Evolutionary conservation across 2,329 filamentous ascomycete genomes (phyloP).

Genomic region (Emmonsiellopsis sp.): DNA sequence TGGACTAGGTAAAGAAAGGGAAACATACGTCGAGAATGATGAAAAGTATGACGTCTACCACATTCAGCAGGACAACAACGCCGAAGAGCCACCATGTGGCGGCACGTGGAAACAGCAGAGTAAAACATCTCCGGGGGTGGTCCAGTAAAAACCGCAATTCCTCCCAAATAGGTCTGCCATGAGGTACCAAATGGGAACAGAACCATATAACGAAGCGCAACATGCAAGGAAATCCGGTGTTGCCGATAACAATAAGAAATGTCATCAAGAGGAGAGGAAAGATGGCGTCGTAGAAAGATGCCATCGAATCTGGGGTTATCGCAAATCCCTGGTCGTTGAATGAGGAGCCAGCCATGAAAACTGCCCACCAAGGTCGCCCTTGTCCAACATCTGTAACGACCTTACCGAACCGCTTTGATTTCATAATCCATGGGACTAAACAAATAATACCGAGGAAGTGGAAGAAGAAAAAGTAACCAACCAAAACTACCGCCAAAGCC

Average conservation of each 20-base stretch:
- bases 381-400: constrained; percentile 56
- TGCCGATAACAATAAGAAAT: constrained; percentile 88
- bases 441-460: constrained; percentile 66
- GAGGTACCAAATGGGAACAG: constrained; percentile 56
- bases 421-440: constrained; percentile 71
- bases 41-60: constrained; percentile 80
- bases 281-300: constrained; percentile 69
- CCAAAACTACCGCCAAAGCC: constrained; percentile 68
- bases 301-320: constrained; percentile 88
- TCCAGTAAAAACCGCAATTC: constrained; percentile 85
- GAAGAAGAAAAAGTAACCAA: constrained; percentile 75
- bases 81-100: constrained; percentile 96
- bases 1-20: not conserved
- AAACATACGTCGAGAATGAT: constrained; percentile 74
- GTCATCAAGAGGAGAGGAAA: constrained; percentile 68
- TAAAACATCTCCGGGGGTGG: constrained; percentile 93
- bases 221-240: constrained; percentile 93
- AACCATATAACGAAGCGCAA: constrained; percentile 88
- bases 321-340: constrained; percentile 96
- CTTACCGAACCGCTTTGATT: constrained; percentile 52
- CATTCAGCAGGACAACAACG: constrained; percentile 73
- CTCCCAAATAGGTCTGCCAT: constrained; percentile 68
- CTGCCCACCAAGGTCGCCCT: constrained; percentile 74
- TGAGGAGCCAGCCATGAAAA: constrained; percentile 78
- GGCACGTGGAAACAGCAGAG: constrained; percentile 77